Evolutionary conservation across 1,284 basidiomycete genomes (phyloP).

Genomic region (Moesziomyces parantarcticus): DNA sequence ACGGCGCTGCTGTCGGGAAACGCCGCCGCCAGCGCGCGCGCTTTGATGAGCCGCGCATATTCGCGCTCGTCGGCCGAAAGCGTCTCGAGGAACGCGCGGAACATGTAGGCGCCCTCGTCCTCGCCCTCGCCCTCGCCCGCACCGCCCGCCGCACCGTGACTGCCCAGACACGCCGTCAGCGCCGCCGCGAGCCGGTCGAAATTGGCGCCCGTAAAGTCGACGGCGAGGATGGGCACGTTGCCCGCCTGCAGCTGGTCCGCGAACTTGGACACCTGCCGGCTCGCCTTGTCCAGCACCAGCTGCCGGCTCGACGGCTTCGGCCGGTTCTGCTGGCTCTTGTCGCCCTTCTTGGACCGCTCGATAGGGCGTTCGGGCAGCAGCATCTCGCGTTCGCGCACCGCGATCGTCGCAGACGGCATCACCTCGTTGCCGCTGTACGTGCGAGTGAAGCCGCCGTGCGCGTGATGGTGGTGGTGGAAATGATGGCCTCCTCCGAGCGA

Average conservation of each 20-base stretch:
- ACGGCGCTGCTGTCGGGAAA: constrained; percentile 32
- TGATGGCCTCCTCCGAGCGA: constrained; percentile 22
- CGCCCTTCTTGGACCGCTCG: constrained; percentile 46
- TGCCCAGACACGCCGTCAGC: constrained; percentile 43
- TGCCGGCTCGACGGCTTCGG: constrained; percentile 48
- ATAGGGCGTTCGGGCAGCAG: constrained; percentile 50
- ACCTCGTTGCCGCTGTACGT: constrained; percentile 44
- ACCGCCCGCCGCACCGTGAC: constrained; percentile 19
- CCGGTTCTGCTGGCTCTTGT: constrained; percentile 50
- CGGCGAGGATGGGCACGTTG: constrained; percentile 58
- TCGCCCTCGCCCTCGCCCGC: constrained; percentile 8
- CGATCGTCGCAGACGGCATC: constrained; percentile 43
- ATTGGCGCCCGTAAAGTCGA: constrained; percentile 51
- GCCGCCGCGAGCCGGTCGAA: constrained; percentile 49
- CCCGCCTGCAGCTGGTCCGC: constrained; percentile 51
- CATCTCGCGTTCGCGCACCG: constrained; percentile 49
- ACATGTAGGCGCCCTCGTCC: constrained; percentile 44
- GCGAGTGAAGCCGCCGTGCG: constrained; percentile 30
- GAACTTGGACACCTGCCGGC: constrained; percentile 49
- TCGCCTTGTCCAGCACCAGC: constrained; percentile 58
- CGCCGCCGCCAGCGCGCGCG: constrained; percentile 33
- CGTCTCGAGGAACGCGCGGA: constrained; percentile 49
- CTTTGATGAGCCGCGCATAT: constrained; percentile 49
- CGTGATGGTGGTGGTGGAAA: constrained; percentile 24
- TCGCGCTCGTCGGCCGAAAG: constrained; percentile 59